phyloP scores from a whole-genome alignment of 2,329 filamentous ascomycete genomes.

The Aspergillus proliferans region DNA sequence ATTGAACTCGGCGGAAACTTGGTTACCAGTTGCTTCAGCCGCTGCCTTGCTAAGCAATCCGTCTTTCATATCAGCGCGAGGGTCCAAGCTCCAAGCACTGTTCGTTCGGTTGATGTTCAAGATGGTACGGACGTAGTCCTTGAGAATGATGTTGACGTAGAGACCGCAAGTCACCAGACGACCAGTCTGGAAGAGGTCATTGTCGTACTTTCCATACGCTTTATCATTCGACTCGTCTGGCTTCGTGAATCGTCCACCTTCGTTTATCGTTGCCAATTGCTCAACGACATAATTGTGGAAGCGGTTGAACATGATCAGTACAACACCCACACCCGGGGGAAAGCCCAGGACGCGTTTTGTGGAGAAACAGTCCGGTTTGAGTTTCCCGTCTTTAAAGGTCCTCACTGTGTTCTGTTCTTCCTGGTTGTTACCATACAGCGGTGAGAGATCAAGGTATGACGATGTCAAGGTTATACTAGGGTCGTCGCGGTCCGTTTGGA shows the following conservation, averaged over 20 bases:
- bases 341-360: slow-evolving; percentile 60
- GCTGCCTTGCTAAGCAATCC: slow-evolving; percentile 41
- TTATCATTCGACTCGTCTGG: slow-evolving; percentile 32
- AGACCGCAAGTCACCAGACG: slow-evolving; percentile 50
- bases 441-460: slow-evolving; percentile 68
- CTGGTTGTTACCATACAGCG: slow-evolving; percentile 64
- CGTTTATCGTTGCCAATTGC: slow-evolving; percentile 60
- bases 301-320: slow-evolving; percentile 62
- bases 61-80: slow-evolving; percentile 53
- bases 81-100: slow-evolving; percentile 58
- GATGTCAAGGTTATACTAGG: slow-evolving; percentile 61
- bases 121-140: slow-evolving; percentile 58
- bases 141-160: slow-evolving; percentile 50
- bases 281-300: slow-evolving; percentile 66
- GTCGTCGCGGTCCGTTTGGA: slow-evolving; percentile 59
- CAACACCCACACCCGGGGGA: slow-evolving; percentile 61
- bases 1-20: slow-evolving; percentile 64
- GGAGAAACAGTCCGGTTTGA: slow-evolving; percentile 66
- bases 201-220: slow-evolving; percentile 34
- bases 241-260: slow-evolving; percentile 60
- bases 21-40: slow-evolving; percentile 56
- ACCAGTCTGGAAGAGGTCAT: slow-evolving; percentile 49
- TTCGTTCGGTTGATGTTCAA: slow-evolving; percentile 54
- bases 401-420: slow-evolving; percentile 58
- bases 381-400: slow-evolving; percentile 58